Conservation (phyloP, 768 basidiomycete genomes). For the Boletus coccyginus region DNA sequence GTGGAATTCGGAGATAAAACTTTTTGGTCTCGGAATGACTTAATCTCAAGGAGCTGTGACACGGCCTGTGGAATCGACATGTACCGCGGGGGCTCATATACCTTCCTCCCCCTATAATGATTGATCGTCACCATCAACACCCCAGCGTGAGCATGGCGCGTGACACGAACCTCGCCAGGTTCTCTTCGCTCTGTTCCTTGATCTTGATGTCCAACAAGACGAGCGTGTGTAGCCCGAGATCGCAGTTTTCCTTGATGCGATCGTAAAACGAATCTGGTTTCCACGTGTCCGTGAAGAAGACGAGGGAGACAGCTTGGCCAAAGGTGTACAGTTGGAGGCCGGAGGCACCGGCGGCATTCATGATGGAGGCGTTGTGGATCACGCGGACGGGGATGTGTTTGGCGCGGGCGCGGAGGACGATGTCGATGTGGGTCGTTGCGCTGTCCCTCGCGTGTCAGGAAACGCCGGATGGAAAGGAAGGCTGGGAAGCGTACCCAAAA, state of each 20-base stretch:
- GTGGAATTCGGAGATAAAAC: slow-evolving; percentile 55
- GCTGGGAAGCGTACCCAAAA: slow-evolving; percentile 75
- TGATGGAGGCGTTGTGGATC: slow-evolving; percentile 96
- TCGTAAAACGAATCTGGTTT: slow-evolving; percentile 95
- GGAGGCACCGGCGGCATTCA: slow-evolving; percentile 92
- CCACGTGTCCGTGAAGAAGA: slow-evolving; percentile 98
- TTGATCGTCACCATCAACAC: background rate
- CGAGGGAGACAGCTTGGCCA: slow-evolving; percentile 93
- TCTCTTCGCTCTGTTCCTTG: slow-evolving; percentile 96
- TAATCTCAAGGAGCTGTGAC: slow-evolving; percentile 70
- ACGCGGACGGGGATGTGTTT: slow-evolving; percentile 77
- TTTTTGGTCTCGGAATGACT: slow-evolving; percentile 49
- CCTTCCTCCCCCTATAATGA: slow-evolving; percentile 75
- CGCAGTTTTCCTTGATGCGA: slow-evolving; percentile 83
- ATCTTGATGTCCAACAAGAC: slow-evolving; percentile 96
- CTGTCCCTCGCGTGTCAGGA: slow-evolving; percentile 36
- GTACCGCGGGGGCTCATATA: slow-evolving; percentile 95
- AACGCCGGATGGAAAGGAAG: background rate
- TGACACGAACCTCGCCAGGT: slow-evolving; percentile 73
- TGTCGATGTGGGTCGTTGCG: slow-evolving; percentile 96
- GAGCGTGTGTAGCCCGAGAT: slow-evolving; percentile 92
- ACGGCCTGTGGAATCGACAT: slow-evolving; percentile 93
- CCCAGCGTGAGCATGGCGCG: background rate
- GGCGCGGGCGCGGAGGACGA: slow-evolving; percentile 84
- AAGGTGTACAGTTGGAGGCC: slow-evolving; percentile 98